Evolutionary conservation across 176 grass and related monocot genomes (phyloP).

Genomic region (Aegilops tauschii): DNA sequence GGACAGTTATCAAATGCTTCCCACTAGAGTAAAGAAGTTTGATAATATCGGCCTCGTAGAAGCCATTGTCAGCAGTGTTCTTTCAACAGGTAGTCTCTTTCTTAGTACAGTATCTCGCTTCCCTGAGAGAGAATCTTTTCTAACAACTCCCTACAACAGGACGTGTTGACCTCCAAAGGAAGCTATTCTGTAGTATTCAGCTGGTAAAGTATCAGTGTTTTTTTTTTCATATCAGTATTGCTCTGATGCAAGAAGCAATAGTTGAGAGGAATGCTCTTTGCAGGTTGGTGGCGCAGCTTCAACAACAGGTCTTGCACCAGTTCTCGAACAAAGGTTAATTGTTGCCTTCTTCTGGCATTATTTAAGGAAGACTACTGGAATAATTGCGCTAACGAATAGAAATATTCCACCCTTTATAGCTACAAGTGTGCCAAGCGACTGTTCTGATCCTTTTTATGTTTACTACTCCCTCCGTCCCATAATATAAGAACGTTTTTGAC

Average conservation of each 20-base stretch:
- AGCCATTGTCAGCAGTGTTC: slow-evolving; percentile 84
- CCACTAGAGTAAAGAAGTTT: slow-evolving; percentile 79
- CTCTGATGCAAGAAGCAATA: not conserved
- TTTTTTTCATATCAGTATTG: slow-evolving; percentile 28
- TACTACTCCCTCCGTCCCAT: too few relatives aligned
- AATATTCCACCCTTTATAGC: not conserved
- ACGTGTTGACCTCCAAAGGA: slow-evolving; percentile 90
- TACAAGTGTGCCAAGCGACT: not conserved
- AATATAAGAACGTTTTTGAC: too few relatives aligned
- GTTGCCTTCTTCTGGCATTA: not conserved
- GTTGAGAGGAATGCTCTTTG: slow-evolving; percentile 6
- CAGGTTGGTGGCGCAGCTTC: slow-evolving; percentile 89
- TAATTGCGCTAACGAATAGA: not conserved
- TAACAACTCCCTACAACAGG: slow-evolving; percentile 44
- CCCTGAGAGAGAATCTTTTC: slow-evolving; percentile 1
- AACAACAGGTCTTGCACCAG: slow-evolving; percentile 70
- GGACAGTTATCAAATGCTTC: slow-evolving; percentile 79
- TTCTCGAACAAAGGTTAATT: slow-evolving; percentile 84
- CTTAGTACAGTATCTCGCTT: slow-evolving; percentile 10
- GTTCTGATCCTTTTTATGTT: not conserved
- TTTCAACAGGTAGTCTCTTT: slow-evolving; percentile 77
- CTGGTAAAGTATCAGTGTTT: slow-evolving; percentile 53
- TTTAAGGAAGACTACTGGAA: slow-evolving; percentile 6
- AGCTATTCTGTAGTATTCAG: slow-evolving; percentile 97
- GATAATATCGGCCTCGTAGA: slow-evolving; percentile 85